These are phyloP conservation scores for Pseudonectria buxi DNA, from an alignment of 2,329 filamentous ascomycete species.

Conservation along the genomic window DNA sequence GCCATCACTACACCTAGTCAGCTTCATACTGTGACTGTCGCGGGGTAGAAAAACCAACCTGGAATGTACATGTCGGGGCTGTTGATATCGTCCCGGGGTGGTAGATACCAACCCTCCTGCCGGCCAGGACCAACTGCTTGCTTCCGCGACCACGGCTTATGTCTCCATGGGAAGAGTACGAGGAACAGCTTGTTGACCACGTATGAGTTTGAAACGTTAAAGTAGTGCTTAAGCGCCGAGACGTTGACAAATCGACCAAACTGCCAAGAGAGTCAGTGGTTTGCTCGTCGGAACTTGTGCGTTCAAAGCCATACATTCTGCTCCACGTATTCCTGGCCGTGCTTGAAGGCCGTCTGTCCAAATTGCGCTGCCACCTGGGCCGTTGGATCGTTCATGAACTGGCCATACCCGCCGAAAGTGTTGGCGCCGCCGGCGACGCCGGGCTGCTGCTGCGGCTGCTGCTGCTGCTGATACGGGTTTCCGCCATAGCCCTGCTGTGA, in stretches of 20 bases:
- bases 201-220: conserved; percentile 97
- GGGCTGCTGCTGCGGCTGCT: conserved; percentile 26
- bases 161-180: conserved; percentile 94
- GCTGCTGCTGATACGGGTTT: conserved; percentile 66
- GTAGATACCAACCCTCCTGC: conserved; percentile 72
- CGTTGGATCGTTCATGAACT: conserved; percentile 93
- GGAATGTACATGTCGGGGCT: conserved; percentile 99
- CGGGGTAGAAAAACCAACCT: conserved; percentile 27
- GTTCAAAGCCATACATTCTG: conserved; percentile 65
- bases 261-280: conserved; percentile 25
- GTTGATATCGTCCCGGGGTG: conserved; percentile 92
- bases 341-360: conserved; percentile 83
- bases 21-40: conserved; percentile 1
- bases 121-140: conserved; percentile 65
- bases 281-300: neutral
- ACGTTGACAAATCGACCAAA: conserved; percentile 77
- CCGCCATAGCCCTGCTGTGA: conserved; percentile 58
- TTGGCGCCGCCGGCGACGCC: conserved; percentile 42
- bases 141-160: conserved; percentile 94
- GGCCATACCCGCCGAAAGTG: conserved; percentile 68
- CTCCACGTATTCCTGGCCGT: conserved; percentile 90
- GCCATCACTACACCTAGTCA: conserved; percentile 64
- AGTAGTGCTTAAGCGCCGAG: conserved; percentile 93
- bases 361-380: conserved; percentile 94
- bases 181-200: conserved; percentile 89